Base-by-base conservation (phyloP, 2,329 filamentous ascomycete species). In the Dactylellina parvicollis region DNA sequence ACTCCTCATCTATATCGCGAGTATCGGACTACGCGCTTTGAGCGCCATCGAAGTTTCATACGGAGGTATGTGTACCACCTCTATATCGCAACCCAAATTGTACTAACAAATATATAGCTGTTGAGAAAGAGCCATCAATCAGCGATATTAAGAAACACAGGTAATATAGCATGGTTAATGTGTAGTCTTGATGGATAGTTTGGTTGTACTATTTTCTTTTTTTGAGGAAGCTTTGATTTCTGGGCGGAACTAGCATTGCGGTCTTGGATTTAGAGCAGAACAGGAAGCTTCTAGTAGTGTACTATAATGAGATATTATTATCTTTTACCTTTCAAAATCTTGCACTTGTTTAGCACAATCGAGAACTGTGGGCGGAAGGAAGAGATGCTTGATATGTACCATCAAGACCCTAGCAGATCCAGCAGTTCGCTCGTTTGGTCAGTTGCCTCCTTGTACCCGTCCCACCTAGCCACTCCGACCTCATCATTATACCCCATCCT, bases 81-180 rank as follows among this genome's bases (percentile, higher is more conserved):
- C 16, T 9, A 8, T 22, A 16, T 14, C 32, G 8, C 38, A 4
- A 12, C 5, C 4, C 3, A 34, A 16, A 22, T 16, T n/a, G 10
- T 22, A 7, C 56, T 64, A 52, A 72, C 30, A 34, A 1, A 8
- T 14, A 32, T 42, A 18, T 38, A 72, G 67, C 67, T 32, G 62
- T 72, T 87, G 26, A 93, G 98, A 76, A 83, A 96, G 4, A 59
- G 1, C 56, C 57, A 10, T 24, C 54, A 14, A 18, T 26, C 20
- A 46, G 32, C 9, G 57, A 70, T 5, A n/a, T 36, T 14, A 67
- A 62, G 71, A 70, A 70, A 28, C 59, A 71, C 49, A 70, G 36
- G 60, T 70, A 64, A 47, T 9, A 16, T 89, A 89, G 76, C 18
- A 89, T 93, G 65, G 95, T n/a, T n/a, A 30, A n/a, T 22, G 10